Percentiles rank a stretch among this genome's conserved stretches.
Conservation (phyloP, 768 basidiomycete genomes). For the Pholiota conissans region DNA sequence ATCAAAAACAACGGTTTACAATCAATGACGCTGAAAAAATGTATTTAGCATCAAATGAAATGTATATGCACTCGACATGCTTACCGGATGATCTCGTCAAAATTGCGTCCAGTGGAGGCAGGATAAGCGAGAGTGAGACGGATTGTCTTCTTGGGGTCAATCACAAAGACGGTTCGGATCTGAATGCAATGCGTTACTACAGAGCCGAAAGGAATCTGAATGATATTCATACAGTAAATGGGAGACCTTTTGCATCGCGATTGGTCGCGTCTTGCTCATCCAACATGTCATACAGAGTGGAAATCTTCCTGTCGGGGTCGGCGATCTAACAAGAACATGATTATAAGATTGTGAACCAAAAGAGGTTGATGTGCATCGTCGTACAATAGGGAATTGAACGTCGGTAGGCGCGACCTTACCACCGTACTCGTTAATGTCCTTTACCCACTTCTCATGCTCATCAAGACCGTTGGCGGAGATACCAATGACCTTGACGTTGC, state of each 20-base stretch:
- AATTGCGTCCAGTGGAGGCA: slow-evolving; percentile 94
- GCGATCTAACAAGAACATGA: slow-evolving; percentile 63
- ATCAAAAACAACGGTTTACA: slow-evolving; percentile 33
- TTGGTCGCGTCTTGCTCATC: slow-evolving; percentile 95
- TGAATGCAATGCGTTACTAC: slow-evolving; percentile 24
- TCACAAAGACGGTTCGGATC: slow-evolving; percentile 96
- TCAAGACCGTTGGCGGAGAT: slow-evolving; percentile 89
- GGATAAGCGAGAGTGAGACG: slow-evolving; percentile 91
- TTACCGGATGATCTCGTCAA: slow-evolving; percentile 60
- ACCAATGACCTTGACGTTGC: slow-evolving; percentile 92
- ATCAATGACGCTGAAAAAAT: slow-evolving; percentile 67
- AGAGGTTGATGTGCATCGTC: slow-evolving; percentile 25
- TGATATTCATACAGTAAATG: slow-evolving; percentile 72
- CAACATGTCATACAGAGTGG: slow-evolving; percentile 92
- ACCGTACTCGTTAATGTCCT: slow-evolving; percentile 86
- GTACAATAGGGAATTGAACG: slow-evolving; percentile 90
- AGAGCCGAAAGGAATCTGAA: slow-evolving; percentile 6
- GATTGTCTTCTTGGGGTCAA: slow-evolving; percentile 96
- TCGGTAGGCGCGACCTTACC: slow-evolving; percentile 66
- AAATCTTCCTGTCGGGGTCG: slow-evolving; percentile 83
- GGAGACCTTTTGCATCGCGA: slow-evolving; percentile 81
- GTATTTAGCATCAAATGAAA: slow-evolving; percentile 1
- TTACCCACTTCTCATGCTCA: slow-evolving; percentile 85
- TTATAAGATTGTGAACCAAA: not conserved
- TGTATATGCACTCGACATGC: slow-evolving; percentile 7